Evolutionary conservation across 176 grass and related monocot species (phyloP).

Genomic region (Elaeis guineensis): DNA sequence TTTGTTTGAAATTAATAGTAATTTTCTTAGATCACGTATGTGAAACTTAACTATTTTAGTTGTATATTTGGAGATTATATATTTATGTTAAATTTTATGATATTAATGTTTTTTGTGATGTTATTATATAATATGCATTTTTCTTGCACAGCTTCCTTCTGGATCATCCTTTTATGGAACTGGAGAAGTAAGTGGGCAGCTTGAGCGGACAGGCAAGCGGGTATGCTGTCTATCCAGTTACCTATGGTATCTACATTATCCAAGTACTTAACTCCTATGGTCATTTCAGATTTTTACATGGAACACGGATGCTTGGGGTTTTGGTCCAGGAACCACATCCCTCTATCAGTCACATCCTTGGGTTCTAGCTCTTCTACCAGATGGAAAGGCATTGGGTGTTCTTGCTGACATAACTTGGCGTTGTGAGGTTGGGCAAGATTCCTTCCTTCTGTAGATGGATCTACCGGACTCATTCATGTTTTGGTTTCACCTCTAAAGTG

Average conservation of each 20-base stretch:
- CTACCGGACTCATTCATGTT: too few species aligned
- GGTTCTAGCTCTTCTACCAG: conserved; percentile 81
- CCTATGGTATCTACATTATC: conserved; percentile 1
- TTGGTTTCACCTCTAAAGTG: not conserved
- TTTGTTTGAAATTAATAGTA: too few species aligned
- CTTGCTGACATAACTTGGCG: conserved; percentile 78
- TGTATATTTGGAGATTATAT: too few species aligned
- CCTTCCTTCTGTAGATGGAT: too few species aligned
- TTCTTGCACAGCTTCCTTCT: conserved; percentile 46
- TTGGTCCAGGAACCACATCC: conserved; percentile 64
- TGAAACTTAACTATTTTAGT: too few species aligned
- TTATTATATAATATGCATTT: too few species aligned
- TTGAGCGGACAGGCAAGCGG: conserved; percentile 84
- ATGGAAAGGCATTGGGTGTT: conserved; percentile 70
- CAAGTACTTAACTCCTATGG: not conserved
- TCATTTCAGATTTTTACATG: conserved; percentile 75
- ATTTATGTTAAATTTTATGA: too few species aligned
- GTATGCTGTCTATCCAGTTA: conserved; percentile 31
- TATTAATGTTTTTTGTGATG: not conserved
- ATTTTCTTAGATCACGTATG: too few species aligned
- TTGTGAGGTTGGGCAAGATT: conserved; percentile 46
- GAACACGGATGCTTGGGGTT: conserved; percentile 96
- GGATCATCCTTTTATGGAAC: conserved; percentile 88
- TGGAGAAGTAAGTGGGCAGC: conserved; percentile 83
- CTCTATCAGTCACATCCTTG: conserved; percentile 94